Evolutionary conservation across 1,284 basidiomycete species (phyloP), one percentile per base, ranked within the genome.

Genomic region (Apiotrichum sp.): DNA sequence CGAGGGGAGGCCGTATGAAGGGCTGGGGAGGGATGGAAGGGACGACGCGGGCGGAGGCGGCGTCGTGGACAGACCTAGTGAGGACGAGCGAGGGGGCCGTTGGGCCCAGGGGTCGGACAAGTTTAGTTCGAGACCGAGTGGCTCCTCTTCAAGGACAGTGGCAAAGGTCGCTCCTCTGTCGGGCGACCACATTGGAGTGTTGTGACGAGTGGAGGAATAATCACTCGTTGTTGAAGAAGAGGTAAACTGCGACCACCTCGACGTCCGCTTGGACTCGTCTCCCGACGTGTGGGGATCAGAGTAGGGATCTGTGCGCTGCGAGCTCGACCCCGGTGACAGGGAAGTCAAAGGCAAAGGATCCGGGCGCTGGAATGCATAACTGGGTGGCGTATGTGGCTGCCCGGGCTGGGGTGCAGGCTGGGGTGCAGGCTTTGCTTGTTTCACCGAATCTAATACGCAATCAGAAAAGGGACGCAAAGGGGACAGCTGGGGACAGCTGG

Each of bases 91-190:
- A 34, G n/a, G 34, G 16, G 36, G 16, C 7, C 11, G 45, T 35
- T 29, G 33, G 8, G 14, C 10, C 40, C 47, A 29, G 6, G 39
- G 32, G 36, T 39, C 46, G 14, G 35, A n/a, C 29, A 47, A 48
- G 7, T 48, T 50, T 31, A 45, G 40, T 6, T 34, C 50, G 10
- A 44, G 41, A 6, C 40, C 43, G 8, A 47, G 34, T 3, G 47
- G 39, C 22, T 59, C 54, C 6, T 59, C 58, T 46, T 59, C 58
- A 35, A 56, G 48, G 4, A 59, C 58, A 1, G 58, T 59, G 11
- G 55, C 49, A 14, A 59, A 55, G 2, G 54, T 35, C 3, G 55
- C 49, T 4, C 58, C 49, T 48, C 49, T 16, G 29, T 14, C 14
- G 14, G n/a, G 7, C 32, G 49, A 50, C 49, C 40, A 50, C 49